Conservation (phyloP, 1,139 yeast genomes). For the Diutina ranongensis region DNA sequence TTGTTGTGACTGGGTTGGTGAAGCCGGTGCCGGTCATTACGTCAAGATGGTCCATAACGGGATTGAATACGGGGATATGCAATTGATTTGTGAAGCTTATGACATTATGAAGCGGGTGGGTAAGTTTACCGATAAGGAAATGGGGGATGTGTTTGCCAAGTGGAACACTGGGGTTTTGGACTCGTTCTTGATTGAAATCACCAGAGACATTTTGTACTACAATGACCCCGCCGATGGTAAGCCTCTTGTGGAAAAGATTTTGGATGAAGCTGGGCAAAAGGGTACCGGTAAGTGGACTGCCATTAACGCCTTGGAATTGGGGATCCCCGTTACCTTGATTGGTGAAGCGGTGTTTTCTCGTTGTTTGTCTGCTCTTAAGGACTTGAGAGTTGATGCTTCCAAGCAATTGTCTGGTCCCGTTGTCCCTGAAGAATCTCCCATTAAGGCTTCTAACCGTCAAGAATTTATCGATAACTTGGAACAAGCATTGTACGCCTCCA, state of each 20-base stretch:
- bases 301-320: constrained; percentile 91
- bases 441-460: constrained; percentile 50
- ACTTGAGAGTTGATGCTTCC: constrained; percentile 84
- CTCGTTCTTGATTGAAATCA: constrained; percentile 93
- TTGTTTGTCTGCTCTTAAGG: constrained; percentile 87
- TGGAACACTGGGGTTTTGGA: constrained; percentile 98
- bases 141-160: constrained; percentile 79
- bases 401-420: constrained; percentile 68
- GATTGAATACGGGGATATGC: constrained; percentile 99
- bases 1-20: constrained; percentile 99
- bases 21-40: constrained; percentile 97
- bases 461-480: constrained; percentile 87
- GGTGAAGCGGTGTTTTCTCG: constrained; percentile 98
- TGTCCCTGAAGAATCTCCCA: constrained; percentile 33
- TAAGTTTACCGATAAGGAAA: constrained; percentile 82
- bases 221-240: constrained; percentile 79
- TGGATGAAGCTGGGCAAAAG: constrained; percentile 97
- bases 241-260: constrained; percentile 91
- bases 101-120: constrained; percentile 93
- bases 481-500: constrained; percentile 97
- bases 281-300: constrained; percentile 99
- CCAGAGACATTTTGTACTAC: constrained; percentile 86
- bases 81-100: constrained; percentile 95
- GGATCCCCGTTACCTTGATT: constrained; percentile 95
- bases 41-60: constrained; percentile 99